These are phyloP conservation scores for Dalbergia cultrata DNA, from an alignment of 306 rosid genomes.

Conservation along the genomic window DNA sequence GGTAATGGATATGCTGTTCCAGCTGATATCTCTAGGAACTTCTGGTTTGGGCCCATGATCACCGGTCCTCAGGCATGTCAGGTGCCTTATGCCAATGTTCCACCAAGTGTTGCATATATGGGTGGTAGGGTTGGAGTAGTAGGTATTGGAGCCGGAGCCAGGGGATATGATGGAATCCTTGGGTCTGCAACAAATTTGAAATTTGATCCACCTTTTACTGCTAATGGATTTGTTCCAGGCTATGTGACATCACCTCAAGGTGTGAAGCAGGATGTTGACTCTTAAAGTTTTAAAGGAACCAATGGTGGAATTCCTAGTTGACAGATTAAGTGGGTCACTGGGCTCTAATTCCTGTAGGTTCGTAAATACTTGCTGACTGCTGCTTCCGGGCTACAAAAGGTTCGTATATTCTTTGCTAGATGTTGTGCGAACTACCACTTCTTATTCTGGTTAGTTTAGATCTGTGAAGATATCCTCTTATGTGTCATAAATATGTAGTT, in stretches of 20 bases:
- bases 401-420: constrained; percentile 57
- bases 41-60: constrained; percentile 58
- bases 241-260: constrained; percentile 49
- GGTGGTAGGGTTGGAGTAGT: constrained; percentile 54
- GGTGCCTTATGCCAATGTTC: constrained; percentile 54
- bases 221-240: constrained; percentile 47
- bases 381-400: constrained; percentile 47
- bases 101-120: constrained; percentile 46
- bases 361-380: constrained; percentile 55
- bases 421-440: constrained; percentile 48
- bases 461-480: constrained; percentile 44
- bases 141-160: constrained; percentile 39
- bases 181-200: constrained; percentile 50
- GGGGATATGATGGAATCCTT: constrained; percentile 50
- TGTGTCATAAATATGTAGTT: constrained; percentile 51
- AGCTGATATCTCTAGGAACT: constrained; percentile 50
- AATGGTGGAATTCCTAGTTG: constrained; percentile 51
- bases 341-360: constrained; percentile 45
- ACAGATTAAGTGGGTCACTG: constrained; percentile 35
- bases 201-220: constrained; percentile 48
- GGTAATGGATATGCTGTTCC: constrained; percentile 61
- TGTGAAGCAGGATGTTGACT: constrained; percentile 47
- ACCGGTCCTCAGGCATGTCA: constrained; percentile 51
- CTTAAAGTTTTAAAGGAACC: constrained; percentile 52
- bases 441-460: constrained; percentile 28